phyloP scores from a whole-genome alignment of 2,329 filamentous ascomycete species.

The Tolypocladium tundrense region DNA sequence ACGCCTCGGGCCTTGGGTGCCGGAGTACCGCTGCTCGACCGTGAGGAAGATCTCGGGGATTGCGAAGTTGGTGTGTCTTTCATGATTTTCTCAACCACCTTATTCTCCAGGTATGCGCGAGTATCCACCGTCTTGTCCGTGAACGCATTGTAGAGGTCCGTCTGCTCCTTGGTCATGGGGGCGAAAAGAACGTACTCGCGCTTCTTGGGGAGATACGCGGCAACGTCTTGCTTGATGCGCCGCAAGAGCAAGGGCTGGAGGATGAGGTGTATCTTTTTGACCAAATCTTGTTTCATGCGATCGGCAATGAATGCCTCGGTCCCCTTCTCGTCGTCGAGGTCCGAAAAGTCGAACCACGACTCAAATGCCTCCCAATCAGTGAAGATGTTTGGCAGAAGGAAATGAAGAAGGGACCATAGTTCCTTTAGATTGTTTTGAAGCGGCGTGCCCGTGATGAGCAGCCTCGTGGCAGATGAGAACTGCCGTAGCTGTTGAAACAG shows the following conservation, averaged over 20 bases:
- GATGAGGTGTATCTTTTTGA: constrained; percentile 79
- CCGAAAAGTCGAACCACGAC: constrained; percentile 94
- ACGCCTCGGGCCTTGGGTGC: constrained; percentile 6
- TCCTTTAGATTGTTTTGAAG: constrained; percentile 94
- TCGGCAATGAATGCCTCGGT: constrained; percentile 73
- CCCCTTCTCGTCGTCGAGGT: constrained; percentile 71
- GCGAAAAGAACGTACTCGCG: constrained; percentile 93
- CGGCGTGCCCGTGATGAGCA: constrained; percentile 90
- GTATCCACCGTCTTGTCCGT: constrained; percentile 48
- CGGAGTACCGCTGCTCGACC: constrained; percentile 21
- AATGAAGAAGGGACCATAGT: constrained; percentile 89
- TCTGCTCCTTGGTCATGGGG: constrained; percentile 81
- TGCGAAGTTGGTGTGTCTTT: constrained; percentile 20
- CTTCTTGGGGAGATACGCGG: constrained; percentile 86
- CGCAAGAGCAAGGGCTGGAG: constrained; percentile 84
- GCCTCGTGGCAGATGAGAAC: constrained; percentile 80
- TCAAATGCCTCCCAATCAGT: constrained; percentile 90
- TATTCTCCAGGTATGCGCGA: constrained; percentile 72
- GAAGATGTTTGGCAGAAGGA: constrained; percentile 85
- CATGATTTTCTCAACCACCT: constrained; percentile 56
- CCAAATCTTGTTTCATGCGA: constrained; percentile 43
- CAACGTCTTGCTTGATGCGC: constrained; percentile 87
- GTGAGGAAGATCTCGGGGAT: constrained; percentile 21
- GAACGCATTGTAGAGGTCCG: constrained; percentile 70
- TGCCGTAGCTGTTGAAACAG: constrained; percentile 81